Evolutionary conservation across 257 asterid genomes (phyloP).

Genomic region (Jacaranda mimosifolia): DNA sequence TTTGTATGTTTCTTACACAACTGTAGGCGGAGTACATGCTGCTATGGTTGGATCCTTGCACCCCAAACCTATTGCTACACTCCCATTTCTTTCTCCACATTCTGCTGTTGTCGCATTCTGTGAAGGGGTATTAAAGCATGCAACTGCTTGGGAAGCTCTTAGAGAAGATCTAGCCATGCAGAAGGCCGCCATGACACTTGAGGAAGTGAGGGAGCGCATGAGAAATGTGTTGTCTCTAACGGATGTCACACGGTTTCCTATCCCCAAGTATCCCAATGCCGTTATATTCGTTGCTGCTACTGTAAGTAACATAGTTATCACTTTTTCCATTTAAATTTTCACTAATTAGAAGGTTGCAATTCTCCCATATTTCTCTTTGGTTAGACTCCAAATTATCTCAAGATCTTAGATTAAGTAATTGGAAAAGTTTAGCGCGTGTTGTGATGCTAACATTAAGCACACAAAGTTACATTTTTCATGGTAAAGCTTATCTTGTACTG

Average conservation of each 20-base stretch:
- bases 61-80: conserved; percentile 90
- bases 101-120: conserved; percentile 98
- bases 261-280: conserved; percentile 85
- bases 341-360: background rate
- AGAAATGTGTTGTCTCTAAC: conserved; percentile 87
- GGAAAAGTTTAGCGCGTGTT: background rate
- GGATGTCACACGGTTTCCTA: conserved; percentile 92
- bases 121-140: conserved; percentile 89
- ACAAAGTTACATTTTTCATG: background rate
- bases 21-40: conserved; percentile 97
- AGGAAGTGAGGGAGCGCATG: conserved; percentile 91
- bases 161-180: conserved; percentile 71
- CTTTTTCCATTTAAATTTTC: conserved; percentile 17
- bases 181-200: conserved; percentile 63
- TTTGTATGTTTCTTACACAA: conserved; percentile 29
- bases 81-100: conserved; percentile 97
- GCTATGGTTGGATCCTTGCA: conserved; percentile 98
- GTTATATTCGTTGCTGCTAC: conserved; percentile 93
- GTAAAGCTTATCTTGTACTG: background rate
- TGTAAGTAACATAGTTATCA: conserved; percentile 55
- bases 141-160: conserved; percentile 98
- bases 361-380: background rate
- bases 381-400: background rate
- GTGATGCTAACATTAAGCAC: background rate
- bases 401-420: background rate